Conservation (phyloP, 768 basidiomycete genomes). For the button mushroom (Agaricus bisporus) region DNA sequence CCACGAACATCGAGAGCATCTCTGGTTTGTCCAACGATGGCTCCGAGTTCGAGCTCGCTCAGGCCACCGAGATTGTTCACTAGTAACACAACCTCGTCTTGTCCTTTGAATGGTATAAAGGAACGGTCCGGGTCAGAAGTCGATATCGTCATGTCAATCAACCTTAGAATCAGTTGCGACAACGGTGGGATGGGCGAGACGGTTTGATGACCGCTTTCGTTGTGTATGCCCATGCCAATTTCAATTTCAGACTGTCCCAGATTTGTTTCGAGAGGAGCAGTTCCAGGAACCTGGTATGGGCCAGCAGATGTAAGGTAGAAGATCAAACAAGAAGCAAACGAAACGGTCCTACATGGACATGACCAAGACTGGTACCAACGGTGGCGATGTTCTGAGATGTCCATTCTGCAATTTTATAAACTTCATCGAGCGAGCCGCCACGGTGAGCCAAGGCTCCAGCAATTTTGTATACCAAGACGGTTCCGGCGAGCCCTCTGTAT, state of each 20-base stretch:
- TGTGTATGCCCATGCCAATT: slow-evolving; percentile 90
- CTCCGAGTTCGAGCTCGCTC: slow-evolving; percentile 76
- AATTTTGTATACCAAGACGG: slow-evolving; percentile 84
- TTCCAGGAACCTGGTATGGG: slow-evolving; percentile 64
- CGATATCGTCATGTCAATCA: slow-evolving; percentile 67
- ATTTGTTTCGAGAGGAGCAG: slow-evolving; percentile 48
- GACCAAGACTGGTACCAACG: slow-evolving; percentile 82
- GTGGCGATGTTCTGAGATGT: slow-evolving; percentile 66
- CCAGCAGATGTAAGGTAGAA: background rate
- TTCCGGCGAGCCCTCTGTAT: slow-evolving; percentile 72
- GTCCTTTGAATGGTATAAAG: slow-evolving; percentile 64
- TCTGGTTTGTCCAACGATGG: slow-evolving; percentile 57
- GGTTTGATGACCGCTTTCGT: slow-evolving; percentile 72
- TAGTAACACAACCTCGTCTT: slow-evolving; percentile 71
- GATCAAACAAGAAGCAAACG: background rate
- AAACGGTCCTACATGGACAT: slow-evolving; percentile 63
- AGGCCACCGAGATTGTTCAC: slow-evolving; percentile 87
- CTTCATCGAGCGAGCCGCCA: slow-evolving; percentile 63
- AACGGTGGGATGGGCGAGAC: slow-evolving; percentile 69
- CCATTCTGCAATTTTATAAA: slow-evolving; percentile 61
- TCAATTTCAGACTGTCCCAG: slow-evolving; percentile 66
- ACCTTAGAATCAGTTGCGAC: slow-evolving; percentile 58
- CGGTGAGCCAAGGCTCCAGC: slow-evolving; percentile 74
- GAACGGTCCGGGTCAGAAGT: slow-evolving; percentile 71
- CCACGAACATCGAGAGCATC: slow-evolving; percentile 48